Percentiles rank a stretch among this genome's conserved stretches.
These are phyloP conservation scores for Aegle marmelos DNA, from an alignment of 345 rosid species.

Conservation along the genomic window DNA sequence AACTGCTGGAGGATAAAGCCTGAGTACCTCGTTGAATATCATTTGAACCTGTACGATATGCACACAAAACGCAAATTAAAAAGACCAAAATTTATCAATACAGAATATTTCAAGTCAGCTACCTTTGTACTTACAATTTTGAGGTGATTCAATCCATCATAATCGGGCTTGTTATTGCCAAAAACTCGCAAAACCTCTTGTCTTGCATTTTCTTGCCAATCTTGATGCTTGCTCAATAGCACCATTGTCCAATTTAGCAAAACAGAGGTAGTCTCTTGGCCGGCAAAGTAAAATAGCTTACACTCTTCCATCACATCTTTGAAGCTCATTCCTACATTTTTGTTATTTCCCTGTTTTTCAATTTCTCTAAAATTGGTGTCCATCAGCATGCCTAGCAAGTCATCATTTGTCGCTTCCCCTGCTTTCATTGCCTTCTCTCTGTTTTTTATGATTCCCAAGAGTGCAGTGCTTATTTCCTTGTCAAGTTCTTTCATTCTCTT, in stretches of 20 bases:
- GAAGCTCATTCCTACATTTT: constrained; percentile 22
- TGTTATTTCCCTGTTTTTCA: constrained; percentile 22
- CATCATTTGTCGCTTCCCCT: constrained; percentile 18
- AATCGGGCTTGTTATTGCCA: constrained; percentile 26
- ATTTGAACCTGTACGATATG: constrained; percentile 24
- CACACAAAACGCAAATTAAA: no score
- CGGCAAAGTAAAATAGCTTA: constrained; percentile 60
- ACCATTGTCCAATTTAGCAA: constrained; percentile 58
- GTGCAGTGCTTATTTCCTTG: constrained; percentile 29
- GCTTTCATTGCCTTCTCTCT: constrained; percentile 34
- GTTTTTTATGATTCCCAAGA: constrained; percentile 32
- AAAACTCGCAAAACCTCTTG: constrained; percentile 54
- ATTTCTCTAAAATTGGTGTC: constrained; percentile 41
- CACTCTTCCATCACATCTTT: constrained; percentile 65
- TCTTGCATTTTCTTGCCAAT: constrained; percentile 66
- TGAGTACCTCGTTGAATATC: constrained; percentile 38
- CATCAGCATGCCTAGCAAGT: constrained; percentile 42
- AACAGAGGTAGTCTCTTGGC: constrained; percentile 58
- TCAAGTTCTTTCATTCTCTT: constrained; percentile 33
- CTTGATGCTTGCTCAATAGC: constrained; percentile 38
- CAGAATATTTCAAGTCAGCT: no score
- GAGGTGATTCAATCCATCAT: constrained; percentile 36
- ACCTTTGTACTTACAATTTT: constrained; percentile 36
- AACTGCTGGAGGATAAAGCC: constrained; percentile 34
- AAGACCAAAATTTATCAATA: no score